These are phyloP conservation scores for Boletus sp. DNA, from an alignment of 768 basidiomycete genomes.

Conservation along the genomic window DNA sequence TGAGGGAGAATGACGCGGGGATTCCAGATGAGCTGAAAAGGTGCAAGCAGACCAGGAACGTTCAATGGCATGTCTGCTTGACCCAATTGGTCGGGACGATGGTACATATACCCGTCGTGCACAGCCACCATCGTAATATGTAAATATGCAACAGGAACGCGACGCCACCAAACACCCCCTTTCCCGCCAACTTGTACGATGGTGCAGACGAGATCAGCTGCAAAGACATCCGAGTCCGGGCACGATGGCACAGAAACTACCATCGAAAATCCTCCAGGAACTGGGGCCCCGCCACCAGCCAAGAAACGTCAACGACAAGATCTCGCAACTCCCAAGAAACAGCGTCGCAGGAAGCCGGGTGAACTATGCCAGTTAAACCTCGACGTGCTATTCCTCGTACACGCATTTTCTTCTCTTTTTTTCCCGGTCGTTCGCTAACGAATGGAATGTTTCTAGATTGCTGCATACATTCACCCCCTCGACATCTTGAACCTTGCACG, in stretches of 20 bases:
- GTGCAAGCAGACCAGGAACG: constrained; percentile 63
- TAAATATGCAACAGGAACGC: no score
- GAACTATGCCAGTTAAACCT: constrained; percentile 12
- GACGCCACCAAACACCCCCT: not conserved
- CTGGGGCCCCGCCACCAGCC: no score
- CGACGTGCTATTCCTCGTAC: constrained; percentile 19
- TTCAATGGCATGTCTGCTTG: constrained; percentile 61
- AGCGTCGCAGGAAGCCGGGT: not conserved
- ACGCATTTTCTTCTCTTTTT: not conserved
- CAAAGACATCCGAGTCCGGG: not conserved
- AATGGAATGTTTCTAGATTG: constrained; percentile 30
- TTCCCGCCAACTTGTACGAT: not conserved
- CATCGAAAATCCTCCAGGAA: not conserved
- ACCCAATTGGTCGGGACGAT: not conserved
- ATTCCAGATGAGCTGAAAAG: constrained; percentile 65
- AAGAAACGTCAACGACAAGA: not conserved
- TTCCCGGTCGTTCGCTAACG: not conserved
- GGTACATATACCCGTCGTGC: not conserved
- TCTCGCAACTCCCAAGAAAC: not conserved
- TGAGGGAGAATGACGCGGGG: constrained; percentile 68
- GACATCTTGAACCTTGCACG: constrained; percentile 33
- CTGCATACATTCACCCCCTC: constrained; percentile 36
- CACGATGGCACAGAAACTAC: not conserved
- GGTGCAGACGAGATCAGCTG: not conserved
- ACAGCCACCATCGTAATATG: not conserved